Evolutionary conservation across 495 filamentous ascomycete genomes (phyloP), one percentile per base, ranked within the genome.

Genomic region (Aspergillus heteromorphus): DNA sequence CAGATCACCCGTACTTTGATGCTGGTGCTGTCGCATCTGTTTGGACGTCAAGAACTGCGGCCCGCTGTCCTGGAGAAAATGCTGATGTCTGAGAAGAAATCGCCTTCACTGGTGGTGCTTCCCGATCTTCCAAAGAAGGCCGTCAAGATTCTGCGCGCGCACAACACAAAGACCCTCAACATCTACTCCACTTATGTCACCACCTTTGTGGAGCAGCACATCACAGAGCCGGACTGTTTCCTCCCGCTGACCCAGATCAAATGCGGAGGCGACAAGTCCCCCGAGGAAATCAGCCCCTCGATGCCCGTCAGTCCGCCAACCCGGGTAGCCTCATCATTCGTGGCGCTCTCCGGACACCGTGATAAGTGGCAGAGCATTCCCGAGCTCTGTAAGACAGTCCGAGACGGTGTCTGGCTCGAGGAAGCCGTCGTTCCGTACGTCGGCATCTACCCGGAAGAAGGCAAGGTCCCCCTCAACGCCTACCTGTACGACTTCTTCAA

Each of bases 401-500:
- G 88, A 21, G 69, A 73, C 13, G 85, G 80, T 1, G 80, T 92
- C 2, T 89, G 87, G 66, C 73, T 92, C 0, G 88, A 91, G 64
- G 76, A 84, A 59, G 73, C 85, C 6, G 84, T 84, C 11, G 77
- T 92, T 23, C 88, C 88, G 0, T 79, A 85, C 66, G 64, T 91
- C 1, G 72, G 74, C 20, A 61, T 85, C 4, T 73, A 76, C 51
- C 77, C 82, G 0, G 74, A 83, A 21, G 76, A 83, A 49, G 63
- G 65, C 4, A 65, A 66, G 14, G 43, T 65, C n/a, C 70, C 79
- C 16, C 58, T 85, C 43, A 91, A 91, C 59, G 85, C 85, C 0
- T 89, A 89, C 57, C 69, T 91, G 8, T 81, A 83, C 48, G 87
- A 91, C 59, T 92, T 89, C 66, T 89, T 78, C 78, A 83, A 79